Conservation (phyloP, 2,329 filamentous ascomycete species). For the Colletotrichum paranaense region DNA sequence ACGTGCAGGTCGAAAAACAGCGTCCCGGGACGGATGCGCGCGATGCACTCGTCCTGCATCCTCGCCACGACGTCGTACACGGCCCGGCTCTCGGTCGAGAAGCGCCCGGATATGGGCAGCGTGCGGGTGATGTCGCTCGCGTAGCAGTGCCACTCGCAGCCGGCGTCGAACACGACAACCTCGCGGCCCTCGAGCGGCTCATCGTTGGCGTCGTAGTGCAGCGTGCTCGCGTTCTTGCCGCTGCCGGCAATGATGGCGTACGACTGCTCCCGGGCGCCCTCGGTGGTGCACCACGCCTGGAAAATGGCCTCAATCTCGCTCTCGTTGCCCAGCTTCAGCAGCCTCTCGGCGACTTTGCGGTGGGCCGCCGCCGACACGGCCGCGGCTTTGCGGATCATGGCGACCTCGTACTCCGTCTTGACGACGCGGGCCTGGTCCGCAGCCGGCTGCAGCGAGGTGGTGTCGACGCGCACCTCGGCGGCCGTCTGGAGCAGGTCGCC, state of each 20-base stretch:
- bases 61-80: constrained; percentile 82
- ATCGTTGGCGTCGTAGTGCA: constrained; percentile 90
- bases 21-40: constrained; percentile 74
- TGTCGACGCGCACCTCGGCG: constrained; percentile 56
- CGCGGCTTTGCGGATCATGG: constrained; percentile 84
- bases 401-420: constrained; percentile 89
- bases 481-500: constrained; percentile 40
- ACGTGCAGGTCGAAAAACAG: constrained; percentile 79
- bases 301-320: constrained; percentile 86
- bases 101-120: constrained; percentile 79
- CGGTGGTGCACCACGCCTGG: constrained; percentile 75
- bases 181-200: constrained; percentile 76
- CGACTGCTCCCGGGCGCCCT: constrained; percentile 80
- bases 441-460: constrained; percentile 68
- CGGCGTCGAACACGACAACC: constrained; percentile 87
- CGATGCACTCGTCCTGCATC: constrained; percentile 85
- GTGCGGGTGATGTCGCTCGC: constrained; percentile 92
- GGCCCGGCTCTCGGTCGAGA: constrained; percentile 74
- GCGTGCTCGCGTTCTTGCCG: constrained; percentile 82
- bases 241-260: constrained; percentile 92
- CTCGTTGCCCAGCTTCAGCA: constrained; percentile 77
- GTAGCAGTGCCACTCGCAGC: constrained; percentile 86
- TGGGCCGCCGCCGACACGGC: constrained; percentile 83
- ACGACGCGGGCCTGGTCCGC: constrained; percentile 85
- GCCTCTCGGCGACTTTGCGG: constrained; percentile 73